Conservation (phyloP, 805 yeast species). For the Wickerhamiella siamensis region DNA sequence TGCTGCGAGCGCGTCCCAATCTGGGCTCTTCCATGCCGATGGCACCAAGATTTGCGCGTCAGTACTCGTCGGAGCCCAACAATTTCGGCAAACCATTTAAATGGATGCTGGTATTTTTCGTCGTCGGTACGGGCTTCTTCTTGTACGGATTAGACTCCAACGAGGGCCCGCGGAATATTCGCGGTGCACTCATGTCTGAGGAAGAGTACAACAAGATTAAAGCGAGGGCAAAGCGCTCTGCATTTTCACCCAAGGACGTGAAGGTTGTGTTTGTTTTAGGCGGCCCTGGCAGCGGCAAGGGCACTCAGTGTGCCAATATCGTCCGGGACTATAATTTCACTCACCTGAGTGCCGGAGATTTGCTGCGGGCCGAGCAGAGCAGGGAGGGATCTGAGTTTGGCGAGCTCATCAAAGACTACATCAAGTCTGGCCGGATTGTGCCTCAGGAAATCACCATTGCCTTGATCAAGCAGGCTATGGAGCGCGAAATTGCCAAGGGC, state of each 20-base stretch:
- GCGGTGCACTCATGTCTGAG: slow-evolving; percentile 19
- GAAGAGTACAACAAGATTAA: slow-evolving; percentile 27
- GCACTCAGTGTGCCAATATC: slow-evolving; percentile 83
- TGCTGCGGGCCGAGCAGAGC: slow-evolving; percentile 79
- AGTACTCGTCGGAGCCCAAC: not conserved
- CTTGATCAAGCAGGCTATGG: slow-evolving; percentile 65
- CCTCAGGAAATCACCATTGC: slow-evolving; percentile 88
- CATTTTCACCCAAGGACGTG: slow-evolving; percentile 50
- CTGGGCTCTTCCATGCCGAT: too few relatives aligned
- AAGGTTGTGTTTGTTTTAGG: slow-evolving; percentile 85
- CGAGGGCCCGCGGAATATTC: slow-evolving; percentile 12
- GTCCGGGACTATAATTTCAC: slow-evolving; percentile 70
- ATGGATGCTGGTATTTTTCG: slow-evolving; percentile 18
- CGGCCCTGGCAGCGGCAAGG: slow-evolving; percentile 97
- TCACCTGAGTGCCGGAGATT: slow-evolving; percentile 93
- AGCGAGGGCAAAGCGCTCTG: slow-evolving; percentile 21
- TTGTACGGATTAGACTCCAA: slow-evolving; percentile 17
- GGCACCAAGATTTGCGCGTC: too few relatives aligned
- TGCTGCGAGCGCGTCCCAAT: too few relatives aligned
- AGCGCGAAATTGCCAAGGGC: slow-evolving; percentile 34
- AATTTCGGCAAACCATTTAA: not conserved
- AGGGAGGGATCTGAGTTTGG: slow-evolving; percentile 77
- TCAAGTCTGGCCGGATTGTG: slow-evolving; percentile 79
- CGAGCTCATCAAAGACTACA: slow-evolving; percentile 66
- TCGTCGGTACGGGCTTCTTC: slow-evolving; percentile 23